These are phyloP conservation scores for Linnemannia schmuckeri DNA, from an alignment of 192 early-diverging fungal genomes.

Conservation along the genomic window DNA sequence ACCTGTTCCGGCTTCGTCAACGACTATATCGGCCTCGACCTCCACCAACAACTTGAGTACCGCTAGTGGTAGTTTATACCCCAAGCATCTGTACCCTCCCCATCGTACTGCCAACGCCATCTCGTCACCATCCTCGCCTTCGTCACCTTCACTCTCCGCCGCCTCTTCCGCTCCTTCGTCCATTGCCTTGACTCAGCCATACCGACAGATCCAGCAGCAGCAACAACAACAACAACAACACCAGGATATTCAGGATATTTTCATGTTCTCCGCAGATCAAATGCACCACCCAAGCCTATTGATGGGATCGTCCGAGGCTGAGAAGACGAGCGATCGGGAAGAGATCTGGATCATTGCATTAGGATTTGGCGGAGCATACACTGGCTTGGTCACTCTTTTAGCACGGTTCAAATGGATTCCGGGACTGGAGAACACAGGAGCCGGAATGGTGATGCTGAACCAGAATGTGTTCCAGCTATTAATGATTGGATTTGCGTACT, in stretches of 20 bases:
- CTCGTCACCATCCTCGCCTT: conserved; percentile 46
- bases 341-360: conserved; percentile 55
- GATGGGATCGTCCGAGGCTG: conserved; percentile 33
- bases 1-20: conserved; percentile 1
- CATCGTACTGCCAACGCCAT: conserved; percentile 9
- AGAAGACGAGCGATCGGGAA: conserved; percentile 53
- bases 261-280: conserved; percentile 47
- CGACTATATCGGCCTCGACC: conserved; percentile 24
- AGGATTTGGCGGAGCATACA: conserved; percentile 41
- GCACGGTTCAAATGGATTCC: conserved; percentile 44
- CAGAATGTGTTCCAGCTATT: conserved; percentile 56
- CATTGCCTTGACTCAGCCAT: not conserved
- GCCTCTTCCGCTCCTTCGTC: conserved; percentile 17
- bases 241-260: conserved; percentile 37
- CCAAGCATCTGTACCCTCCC: conserved; percentile 7
- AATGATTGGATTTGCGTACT: conserved; percentile 47
- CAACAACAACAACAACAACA: conserved; percentile 25
- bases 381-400: conserved; percentile 31
- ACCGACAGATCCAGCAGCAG: not conserved
- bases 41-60: conserved; percentile 39
- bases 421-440: conserved; percentile 41
- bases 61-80: conserved; percentile 23
- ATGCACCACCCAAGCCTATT: conserved; percentile 48
- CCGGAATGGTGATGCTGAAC: conserved; percentile 50
- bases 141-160: conserved; percentile 45